Percentiles rank a stretch among this genome's conserved stretches.
Conservation (phyloP, 192 early-diverging fungal genomes). For the Chytriomyces sp. region DNA sequence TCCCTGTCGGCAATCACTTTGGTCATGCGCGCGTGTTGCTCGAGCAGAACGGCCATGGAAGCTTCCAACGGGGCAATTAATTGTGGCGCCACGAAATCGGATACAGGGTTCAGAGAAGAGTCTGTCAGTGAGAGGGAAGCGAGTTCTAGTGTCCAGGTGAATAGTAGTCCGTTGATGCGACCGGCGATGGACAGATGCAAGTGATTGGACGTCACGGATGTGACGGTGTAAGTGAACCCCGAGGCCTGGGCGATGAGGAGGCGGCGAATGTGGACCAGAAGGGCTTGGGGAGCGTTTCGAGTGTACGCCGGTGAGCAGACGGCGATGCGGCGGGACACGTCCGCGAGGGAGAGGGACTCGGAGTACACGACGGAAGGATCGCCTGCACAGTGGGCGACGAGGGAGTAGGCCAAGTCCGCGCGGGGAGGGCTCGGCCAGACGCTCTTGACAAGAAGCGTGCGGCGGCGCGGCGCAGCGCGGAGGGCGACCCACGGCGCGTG, state of each 20-base stretch:
- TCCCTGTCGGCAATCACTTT: background rate
- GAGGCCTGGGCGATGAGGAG: background rate
- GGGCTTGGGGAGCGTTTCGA: background rate
- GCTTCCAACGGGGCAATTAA: background rate
- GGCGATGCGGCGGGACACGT: background rate
- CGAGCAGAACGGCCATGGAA: background rate
- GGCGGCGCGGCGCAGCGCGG: background rate
- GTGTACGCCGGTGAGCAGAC: background rate
- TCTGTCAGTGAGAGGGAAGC: background rate
- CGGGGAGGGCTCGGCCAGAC: background rate
- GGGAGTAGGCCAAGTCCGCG: background rate
- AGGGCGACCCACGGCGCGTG: background rate
- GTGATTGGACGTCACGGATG: background rate
- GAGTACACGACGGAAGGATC: background rate
- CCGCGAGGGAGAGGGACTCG: background rate
- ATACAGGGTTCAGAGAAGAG: background rate
- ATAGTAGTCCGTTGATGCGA: background rate
- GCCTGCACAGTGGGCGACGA: background rate
- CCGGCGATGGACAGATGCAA: background rate
- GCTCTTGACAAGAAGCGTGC: background rate
- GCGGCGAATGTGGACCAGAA: background rate
- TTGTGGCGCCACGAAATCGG: background rate
- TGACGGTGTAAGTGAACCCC: background rate
- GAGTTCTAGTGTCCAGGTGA: background rate
- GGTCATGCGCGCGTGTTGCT: background rate